Evolutionary conservation across 2,329 filamentous ascomycete species (phyloP).

Genomic region (Lasiodiplodia sp.): DNA sequence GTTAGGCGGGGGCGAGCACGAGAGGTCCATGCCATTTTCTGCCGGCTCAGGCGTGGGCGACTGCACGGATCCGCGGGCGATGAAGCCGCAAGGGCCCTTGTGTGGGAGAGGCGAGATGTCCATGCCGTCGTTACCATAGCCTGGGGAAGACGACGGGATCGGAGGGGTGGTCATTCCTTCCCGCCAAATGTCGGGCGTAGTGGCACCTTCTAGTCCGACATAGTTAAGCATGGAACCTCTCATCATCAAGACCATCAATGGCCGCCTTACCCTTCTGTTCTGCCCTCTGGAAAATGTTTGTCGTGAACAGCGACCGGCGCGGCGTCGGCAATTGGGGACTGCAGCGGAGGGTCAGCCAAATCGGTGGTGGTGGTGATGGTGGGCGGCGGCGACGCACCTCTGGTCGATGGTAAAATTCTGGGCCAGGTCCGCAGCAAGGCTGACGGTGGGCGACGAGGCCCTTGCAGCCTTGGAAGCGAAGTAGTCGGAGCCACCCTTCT

Average conservation of each 20-base stretch:
- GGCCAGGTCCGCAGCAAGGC: constrained; percentile 90
- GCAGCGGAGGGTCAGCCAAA: constrained; percentile 50
- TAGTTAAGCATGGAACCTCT: constrained; percentile 39
- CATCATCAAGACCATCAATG: constrained; percentile 30
- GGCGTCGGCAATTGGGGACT: constrained; percentile 86
- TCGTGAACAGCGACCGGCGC: constrained; percentile 82
- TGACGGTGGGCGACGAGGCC: constrained; percentile 89
- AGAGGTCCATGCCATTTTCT: constrained; percentile 53
- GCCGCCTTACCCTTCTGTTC: constrained; percentile 65
- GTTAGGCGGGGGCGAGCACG: constrained; percentile 41
- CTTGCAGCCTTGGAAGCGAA: constrained; percentile 79
- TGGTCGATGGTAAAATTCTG: constrained; percentile 97
- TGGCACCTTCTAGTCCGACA: constrained; percentile 48
- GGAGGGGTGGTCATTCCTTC: constrained; percentile 85
- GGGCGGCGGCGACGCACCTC: constrained; percentile 68
- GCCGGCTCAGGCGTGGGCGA: constrained; percentile 73
- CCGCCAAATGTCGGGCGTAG: constrained; percentile 54
- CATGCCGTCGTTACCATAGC: constrained; percentile 77
- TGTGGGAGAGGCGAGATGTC: constrained; percentile 93
- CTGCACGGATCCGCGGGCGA: constrained; percentile 68
- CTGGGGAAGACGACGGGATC: constrained; percentile 82
- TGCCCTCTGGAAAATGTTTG: constrained; percentile 68
- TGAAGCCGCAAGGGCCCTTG: constrained; percentile 73
- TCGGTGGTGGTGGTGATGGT: constrained; percentile 34
- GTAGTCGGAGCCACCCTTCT: constrained; percentile 74